Evolutionary conservation across 495 filamentous ascomycete genomes (phyloP), one percentile per base, ranked within the genome.

Genomic region (Penicillium coprophilum): DNA sequence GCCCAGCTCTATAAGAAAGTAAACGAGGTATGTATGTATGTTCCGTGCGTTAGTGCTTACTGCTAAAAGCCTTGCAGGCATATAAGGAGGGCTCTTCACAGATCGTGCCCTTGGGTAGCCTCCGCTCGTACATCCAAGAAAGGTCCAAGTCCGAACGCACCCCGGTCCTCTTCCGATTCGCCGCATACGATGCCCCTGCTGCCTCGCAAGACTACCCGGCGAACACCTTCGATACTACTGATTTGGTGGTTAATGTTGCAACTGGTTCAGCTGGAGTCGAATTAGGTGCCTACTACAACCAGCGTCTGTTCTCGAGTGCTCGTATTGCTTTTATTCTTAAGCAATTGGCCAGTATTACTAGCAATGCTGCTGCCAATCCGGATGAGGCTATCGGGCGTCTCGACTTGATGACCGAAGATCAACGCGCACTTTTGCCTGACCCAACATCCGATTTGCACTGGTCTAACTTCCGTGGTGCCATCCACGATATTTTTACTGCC

Each of bases 391-490:
- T 81, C 47, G 74, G 77, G n/a, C 69, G 70, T 17, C 74, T 81
- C 44, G 74, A 79, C 28, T 71, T 80, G 58, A 75, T 76, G 69
- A 80, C 79, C 10, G 65, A 69, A 17, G 72, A 77, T 24, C 76
- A 80, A 50, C 61, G 57, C 17, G 62, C 62, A 8, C 65, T 81
- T 48, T 69, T 90, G 20, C 91, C 91, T 13, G 86, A 94, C 70
- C 90, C 92, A 11, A 91, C 87, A 0, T 65, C 73, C 9, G 82
- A 91, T 64, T 81, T 96, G 46, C 79, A 94, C 66, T 97, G 92
- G 92, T 87, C 86, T 39, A 83, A 82, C 58, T 96, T 87, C 68
- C 77, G 81, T 51, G 92, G 90, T 62, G 68, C 91, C 13, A 96
- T 96, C 50, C 89, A 95, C 53, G 85, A 90, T 38, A 85, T 88